phyloP scores from a whole-genome alignment of 139 green algal genomes.

The Volvox africanus region DNA sequence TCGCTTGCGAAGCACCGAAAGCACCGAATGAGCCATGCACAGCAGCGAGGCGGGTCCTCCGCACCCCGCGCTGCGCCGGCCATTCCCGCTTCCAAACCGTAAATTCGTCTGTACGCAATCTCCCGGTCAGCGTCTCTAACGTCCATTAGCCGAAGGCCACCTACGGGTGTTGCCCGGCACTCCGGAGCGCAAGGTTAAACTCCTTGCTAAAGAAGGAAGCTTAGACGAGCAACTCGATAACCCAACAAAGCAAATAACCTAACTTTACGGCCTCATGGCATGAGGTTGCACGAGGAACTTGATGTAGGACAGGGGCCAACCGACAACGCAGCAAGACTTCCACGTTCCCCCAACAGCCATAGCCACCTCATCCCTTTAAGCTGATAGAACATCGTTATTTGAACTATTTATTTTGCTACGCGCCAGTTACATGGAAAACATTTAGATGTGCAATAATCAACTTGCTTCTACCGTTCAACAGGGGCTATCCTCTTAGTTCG shows the following conservation, averaged over 20 bases:
- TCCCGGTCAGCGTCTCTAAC: neutral
- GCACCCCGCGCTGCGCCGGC: neutral
- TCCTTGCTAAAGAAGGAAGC: neutral
- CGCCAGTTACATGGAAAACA: neutral
- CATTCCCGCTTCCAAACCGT: slow-evolving; percentile 24
- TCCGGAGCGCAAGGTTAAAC: neutral
- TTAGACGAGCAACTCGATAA: neutral
- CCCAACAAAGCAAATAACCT: neutral
- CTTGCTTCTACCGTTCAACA: neutral
- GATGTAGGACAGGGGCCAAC: neutral
- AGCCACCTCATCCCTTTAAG: neutral
- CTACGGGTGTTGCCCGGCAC: neutral
- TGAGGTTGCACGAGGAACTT: neutral
- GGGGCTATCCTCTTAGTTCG: too few relatives aligned
- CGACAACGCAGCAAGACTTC: too few relatives aligned
- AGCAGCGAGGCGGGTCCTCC: slow-evolving; percentile 12
- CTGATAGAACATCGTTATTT: neutral
- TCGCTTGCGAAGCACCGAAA: slow-evolving; percentile 27
- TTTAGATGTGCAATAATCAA: neutral
- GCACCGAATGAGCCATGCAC: slow-evolving; percentile 10
- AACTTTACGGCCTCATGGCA: neutral
- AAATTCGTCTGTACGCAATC: slow-evolving; percentile 23
- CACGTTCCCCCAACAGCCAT: neutral
- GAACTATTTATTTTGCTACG: neutral
- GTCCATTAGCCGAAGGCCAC: slow-evolving; percentile 12